These are phyloP conservation scores for Lojkania enalia DNA, from an alignment of 2,329 filamentous ascomycete genomes.

Conservation along the genomic window DNA sequence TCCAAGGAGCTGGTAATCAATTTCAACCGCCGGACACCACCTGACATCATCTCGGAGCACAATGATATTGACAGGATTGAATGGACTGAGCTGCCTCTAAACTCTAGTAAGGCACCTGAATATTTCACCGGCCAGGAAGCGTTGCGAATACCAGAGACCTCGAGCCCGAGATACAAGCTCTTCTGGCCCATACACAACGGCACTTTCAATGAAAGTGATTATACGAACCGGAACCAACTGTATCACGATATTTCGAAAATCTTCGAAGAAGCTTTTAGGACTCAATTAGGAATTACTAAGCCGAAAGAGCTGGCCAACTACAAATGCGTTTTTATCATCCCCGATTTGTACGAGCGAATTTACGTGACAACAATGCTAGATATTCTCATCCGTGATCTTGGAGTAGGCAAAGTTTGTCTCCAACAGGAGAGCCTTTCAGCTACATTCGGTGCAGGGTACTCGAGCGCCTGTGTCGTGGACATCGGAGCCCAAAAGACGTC, in stretches of 20 bases:
- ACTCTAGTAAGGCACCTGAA: slow-evolving; percentile 65
- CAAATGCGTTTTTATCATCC: slow-evolving; percentile 95
- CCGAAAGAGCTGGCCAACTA: slow-evolving; percentile 87
- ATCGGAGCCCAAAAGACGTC: slow-evolving; percentile 97
- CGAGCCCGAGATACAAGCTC: slow-evolving; percentile 84
- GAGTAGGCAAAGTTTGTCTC: slow-evolving; percentile 86
- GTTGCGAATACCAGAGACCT: slow-evolving; percentile 84
- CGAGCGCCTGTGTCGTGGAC: slow-evolving; percentile 91
- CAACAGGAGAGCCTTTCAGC: slow-evolving; percentile 96
- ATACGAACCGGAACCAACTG: slow-evolving; percentile 75
- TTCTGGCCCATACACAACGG: slow-evolving; percentile 90
- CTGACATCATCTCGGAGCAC: slow-evolving; percentile 88
- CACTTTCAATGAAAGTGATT: slow-evolving; percentile 88
- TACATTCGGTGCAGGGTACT: slow-evolving; percentile 93
- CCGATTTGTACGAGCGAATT: slow-evolving; percentile 92
- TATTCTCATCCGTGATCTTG: slow-evolving; percentile 85
- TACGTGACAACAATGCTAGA: slow-evolving; percentile 86
- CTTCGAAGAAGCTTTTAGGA: slow-evolving; percentile 80
- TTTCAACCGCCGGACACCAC: slow-evolving; percentile 82
- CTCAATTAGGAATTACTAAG: slow-evolving; percentile 77
- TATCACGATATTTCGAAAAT: slow-evolving; percentile 87
- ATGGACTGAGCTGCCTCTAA: slow-evolving; percentile 80
- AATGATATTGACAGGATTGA: slow-evolving; percentile 93
- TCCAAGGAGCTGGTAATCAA: slow-evolving; percentile 95
- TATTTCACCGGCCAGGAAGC: slow-evolving; percentile 83